Percentiles rank a stretch among this genome's conserved stretches.
phyloP scores from a whole-genome alignment of 345 rosid species.

The Eucalyptus tenuipes region DNA sequence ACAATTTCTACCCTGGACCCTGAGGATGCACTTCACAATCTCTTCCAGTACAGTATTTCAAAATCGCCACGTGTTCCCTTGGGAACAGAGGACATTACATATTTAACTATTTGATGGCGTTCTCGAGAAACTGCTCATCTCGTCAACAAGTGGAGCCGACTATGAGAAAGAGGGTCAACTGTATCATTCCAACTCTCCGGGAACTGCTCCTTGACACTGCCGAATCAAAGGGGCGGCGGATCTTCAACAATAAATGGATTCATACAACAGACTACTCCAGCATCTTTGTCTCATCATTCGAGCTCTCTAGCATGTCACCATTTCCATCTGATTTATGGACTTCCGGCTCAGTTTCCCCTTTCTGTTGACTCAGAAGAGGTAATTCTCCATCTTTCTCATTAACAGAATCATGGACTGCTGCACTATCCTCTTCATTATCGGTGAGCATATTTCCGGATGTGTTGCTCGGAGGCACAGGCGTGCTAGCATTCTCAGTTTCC shows the following conservation, averaged over 20 bases:
- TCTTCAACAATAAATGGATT: background rate
- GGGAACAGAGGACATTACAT: background rate
- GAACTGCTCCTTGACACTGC: background rate
- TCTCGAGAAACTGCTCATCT: background rate
- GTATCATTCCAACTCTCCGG: background rate
- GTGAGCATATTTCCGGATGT: background rate
- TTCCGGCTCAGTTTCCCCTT: slow-evolving; percentile 2
- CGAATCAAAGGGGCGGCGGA: too few relatives aligned
- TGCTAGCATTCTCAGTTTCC: slow-evolving; percentile 18
- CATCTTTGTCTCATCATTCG: background rate
- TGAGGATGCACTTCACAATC: background rate
- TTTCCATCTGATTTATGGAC: background rate
- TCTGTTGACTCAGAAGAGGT: background rate
- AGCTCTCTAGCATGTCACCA: background rate
- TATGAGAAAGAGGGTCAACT: background rate
- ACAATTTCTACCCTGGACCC: background rate
- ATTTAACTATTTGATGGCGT: background rate
- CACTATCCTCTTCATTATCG: slow-evolving; percentile 10
- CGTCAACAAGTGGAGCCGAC: background rate
- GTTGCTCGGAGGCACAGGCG: slow-evolving; percentile 14
- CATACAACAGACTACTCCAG: background rate
- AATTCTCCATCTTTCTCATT: slow-evolving; percentile 12
- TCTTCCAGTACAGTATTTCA: background rate
- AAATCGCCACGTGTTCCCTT: background rate
- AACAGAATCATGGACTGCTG: slow-evolving; percentile 9